Evolutionary conservation across 139 green algal species (phyloP).

Genomic region (Tetradesmus obliquus): DNA sequence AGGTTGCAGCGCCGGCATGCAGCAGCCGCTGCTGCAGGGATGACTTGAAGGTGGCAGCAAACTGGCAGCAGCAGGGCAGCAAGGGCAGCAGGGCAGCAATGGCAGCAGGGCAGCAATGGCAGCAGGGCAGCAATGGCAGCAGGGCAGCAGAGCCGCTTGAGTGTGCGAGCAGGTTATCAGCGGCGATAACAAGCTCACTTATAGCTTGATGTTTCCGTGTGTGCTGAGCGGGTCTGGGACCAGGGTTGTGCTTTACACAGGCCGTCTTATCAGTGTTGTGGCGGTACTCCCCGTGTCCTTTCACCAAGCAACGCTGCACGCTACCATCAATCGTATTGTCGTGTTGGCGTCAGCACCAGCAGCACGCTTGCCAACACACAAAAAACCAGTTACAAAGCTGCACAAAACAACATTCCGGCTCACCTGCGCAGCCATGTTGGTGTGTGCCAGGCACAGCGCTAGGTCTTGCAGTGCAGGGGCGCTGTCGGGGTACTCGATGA

Average conservation of each 20-base stretch:
- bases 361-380: not conserved
- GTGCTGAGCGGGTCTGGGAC: too few species aligned
- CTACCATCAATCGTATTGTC: not conserved
- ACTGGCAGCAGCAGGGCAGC: constrained; percentile 35
- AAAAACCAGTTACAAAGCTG: not conserved
- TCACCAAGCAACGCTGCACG: not conserved
- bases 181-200: too few species aligned
- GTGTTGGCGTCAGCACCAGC: not conserved
- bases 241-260: too few species aligned
- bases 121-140: too few species aligned
- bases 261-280: too few species aligned
- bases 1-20: constrained; percentile 90
- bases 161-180: too few species aligned
- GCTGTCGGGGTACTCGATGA: constrained; percentile 86
- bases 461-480: constrained; percentile 78
- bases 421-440: constrained; percentile 33
- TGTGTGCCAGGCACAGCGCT: constrained; percentile 73
- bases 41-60: constrained; percentile 59
- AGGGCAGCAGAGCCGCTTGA: too few species aligned
- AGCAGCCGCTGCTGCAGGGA: constrained; percentile 77
- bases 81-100: not conserved
- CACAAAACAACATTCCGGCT: not conserved
- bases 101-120: too few species aligned
- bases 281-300: too few species aligned
- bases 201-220: too few species aligned